Conservation (phyloP, 1,284 basidiomycete genomes). For the Schizophyllum commune region DNA sequence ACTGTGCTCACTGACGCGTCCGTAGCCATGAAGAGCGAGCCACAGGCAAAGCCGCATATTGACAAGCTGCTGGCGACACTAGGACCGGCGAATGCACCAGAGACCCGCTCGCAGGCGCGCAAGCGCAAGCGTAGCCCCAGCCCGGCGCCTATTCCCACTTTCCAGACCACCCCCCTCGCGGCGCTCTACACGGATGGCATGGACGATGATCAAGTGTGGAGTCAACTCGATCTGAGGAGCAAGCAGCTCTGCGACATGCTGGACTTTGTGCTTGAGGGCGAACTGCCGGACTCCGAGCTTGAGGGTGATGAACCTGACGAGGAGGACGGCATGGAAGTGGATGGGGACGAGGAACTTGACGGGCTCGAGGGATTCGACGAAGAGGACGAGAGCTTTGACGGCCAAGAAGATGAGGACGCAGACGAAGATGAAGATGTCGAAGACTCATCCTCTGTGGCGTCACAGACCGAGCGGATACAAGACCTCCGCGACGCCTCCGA, state of each 20-base stretch:
- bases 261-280: slow-evolving; percentile 47
- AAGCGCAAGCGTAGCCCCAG: slow-evolving; percentile 37
- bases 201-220: slow-evolving; percentile 88
- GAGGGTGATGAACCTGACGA: slow-evolving; percentile 21
- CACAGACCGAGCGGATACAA: slow-evolving; percentile 26
- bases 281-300: slow-evolving; percentile 24
- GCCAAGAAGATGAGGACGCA: slow-evolving; percentile 27
- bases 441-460: slow-evolving; percentile 22
- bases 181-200: slow-evolving; percentile 79
- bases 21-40: slow-evolving; percentile 60
- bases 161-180: slow-evolving; percentile 68
- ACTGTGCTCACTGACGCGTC: slow-evolving; percentile 6
- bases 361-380: slow-evolving; percentile 8
- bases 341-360: slow-evolving; percentile 25
- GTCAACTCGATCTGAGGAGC: slow-evolving; percentile 78
- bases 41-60: slow-evolving; percentile 56
- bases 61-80: slow-evolving; percentile 62
- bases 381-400: slow-evolving; percentile 18
- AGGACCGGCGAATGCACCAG: slow-evolving; percentile 50
- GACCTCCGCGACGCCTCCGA: slow-evolving; percentile 41
- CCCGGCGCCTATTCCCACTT: slow-evolving; percentile 27
- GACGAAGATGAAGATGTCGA: slow-evolving; percentile 23
- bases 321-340: slow-evolving; percentile 7
- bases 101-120: slow-evolving; percentile 58
- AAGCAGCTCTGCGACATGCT: slow-evolving; percentile 61